These are phyloP conservation scores for Colletotrichum sidae DNA, from an alignment of 2,329 filamentous ascomycete genomes.

Conservation along the genomic window DNA sequence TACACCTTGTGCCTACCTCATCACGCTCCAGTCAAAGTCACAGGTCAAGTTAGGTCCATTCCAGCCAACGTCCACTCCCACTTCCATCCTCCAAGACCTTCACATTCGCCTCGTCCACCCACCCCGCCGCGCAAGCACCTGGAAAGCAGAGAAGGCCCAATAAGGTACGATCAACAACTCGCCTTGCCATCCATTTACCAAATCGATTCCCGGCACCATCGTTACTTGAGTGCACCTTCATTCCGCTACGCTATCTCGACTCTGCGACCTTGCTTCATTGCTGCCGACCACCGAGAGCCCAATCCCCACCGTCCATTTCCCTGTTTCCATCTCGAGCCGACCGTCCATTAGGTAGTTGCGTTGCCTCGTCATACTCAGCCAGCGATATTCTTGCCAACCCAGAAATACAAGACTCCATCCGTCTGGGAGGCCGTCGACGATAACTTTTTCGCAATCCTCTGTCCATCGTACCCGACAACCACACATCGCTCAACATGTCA, in stretches of 20 bases:
- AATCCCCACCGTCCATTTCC: not conserved
- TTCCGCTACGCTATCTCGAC: slow-evolving; percentile 1
- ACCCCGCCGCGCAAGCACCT: slow-evolving; percentile 26
- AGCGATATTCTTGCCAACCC: slow-evolving; percentile 21
- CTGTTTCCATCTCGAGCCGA: slow-evolving; percentile 15
- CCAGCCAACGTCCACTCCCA: too few relatives aligned
- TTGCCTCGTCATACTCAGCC: too few relatives aligned
- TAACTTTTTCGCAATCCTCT: slow-evolving; percentile 14
- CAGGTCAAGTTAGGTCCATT: too few relatives aligned
- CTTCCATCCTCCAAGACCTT: too few relatives aligned
- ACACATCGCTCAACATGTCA: slow-evolving; percentile 74
- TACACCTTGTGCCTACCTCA: not conserved
- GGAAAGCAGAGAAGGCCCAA: too few relatives aligned
- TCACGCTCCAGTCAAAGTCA: not conserved
- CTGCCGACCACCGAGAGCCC: not conserved
- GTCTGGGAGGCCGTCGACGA: slow-evolving; percentile 11
- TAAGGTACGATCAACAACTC: too few relatives aligned
- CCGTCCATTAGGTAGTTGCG: not conserved
- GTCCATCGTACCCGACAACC: slow-evolving; percentile 40
- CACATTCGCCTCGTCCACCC: slow-evolving; percentile 22
- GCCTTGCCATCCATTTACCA: too few relatives aligned
- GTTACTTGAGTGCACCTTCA: too few relatives aligned
- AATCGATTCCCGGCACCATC: too few relatives aligned
- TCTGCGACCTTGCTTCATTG: not conserved
- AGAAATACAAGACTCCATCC: not conserved